Conservation (phyloP, 768 basidiomycete genomes). For the Cantharellus anzutake region DNA sequence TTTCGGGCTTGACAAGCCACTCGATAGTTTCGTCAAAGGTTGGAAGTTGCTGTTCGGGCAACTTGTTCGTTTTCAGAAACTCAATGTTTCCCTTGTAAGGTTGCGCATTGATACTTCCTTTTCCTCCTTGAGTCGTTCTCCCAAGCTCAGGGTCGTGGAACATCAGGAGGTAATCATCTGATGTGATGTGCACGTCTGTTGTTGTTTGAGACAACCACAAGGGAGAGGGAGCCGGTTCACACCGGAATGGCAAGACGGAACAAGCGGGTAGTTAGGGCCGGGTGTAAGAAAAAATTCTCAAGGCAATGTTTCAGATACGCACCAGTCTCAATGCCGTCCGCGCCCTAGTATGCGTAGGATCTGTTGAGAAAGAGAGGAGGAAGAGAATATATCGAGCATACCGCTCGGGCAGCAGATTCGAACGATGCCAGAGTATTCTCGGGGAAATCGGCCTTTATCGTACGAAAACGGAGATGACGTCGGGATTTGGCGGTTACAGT, state of each 20-base stretch:
- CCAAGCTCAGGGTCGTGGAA: conserved; percentile 82
- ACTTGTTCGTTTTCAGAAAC: conserved; percentile 58
- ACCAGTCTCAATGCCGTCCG: conserved; percentile 95
- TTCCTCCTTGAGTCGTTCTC: conserved; percentile 64
- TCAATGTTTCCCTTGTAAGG: conserved; percentile 52
- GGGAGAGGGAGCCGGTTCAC: neutral
- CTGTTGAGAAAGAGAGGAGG: neutral
- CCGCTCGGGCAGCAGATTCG: conserved; percentile 39
- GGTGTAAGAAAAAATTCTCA: too few relatives aligned
- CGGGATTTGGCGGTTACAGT: neutral
- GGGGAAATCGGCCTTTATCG: conserved; percentile 75
- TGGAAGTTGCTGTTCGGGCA: conserved; percentile 73
- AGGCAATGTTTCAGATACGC: conserved; percentile 5
- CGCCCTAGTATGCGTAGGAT: conserved; percentile 58
- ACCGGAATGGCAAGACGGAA: neutral
- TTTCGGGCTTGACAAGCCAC: conserved; percentile 43
- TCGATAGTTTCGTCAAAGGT: conserved; percentile 73
- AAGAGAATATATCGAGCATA: neutral
- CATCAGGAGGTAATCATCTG: conserved; percentile 77
- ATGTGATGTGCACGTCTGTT: conserved; percentile 86
- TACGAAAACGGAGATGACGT: conserved; percentile 3
- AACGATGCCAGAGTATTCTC: conserved; percentile 96
- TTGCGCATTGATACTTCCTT: conserved; percentile 47
- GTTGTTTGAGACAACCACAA: too few relatives aligned
- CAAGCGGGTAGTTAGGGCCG: too few relatives aligned